A percentile compares a stretch with the other conserved stretches of the same genome.
phyloP scores from a whole-genome alignment of 1,139 yeast genomes.

The Lodderomyces theae region DNA sequence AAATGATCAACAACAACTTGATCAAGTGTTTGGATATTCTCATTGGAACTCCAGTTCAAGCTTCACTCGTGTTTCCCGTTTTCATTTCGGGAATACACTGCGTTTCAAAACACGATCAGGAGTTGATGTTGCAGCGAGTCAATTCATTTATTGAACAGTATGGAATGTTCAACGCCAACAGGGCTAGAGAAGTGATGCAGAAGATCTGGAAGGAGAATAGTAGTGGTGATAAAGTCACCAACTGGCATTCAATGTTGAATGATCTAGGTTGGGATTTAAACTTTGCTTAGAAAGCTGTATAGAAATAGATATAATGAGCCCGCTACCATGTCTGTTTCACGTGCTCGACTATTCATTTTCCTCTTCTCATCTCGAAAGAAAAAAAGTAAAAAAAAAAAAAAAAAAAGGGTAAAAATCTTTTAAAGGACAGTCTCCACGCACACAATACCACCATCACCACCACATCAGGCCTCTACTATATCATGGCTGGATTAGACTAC shows the following conservation, averaged over 20 bases:
- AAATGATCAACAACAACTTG: conserved; percentile 54
- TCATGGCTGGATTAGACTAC: conserved; percentile 75
- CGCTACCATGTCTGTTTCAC: conserved; percentile 2
- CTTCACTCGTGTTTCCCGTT: conserved; percentile 70
- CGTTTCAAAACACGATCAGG: conserved; percentile 48
- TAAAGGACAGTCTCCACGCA: no score
- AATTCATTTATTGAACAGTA: conserved; percentile 58
- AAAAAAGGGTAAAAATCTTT: no score
- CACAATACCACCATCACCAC: no score
- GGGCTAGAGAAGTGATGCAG: conserved; percentile 59
- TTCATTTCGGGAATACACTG: conserved; percentile 76
- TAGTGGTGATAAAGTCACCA: conserved; percentile 40
- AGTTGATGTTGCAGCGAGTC: conserved; percentile 50
- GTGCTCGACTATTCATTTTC: conserved; percentile 1
- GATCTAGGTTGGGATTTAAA: conserved; percentile 75
- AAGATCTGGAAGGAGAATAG: conserved; percentile 46
- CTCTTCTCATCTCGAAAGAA: conserved; percentile 6
- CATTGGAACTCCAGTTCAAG: conserved; percentile 66
- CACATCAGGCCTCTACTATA: background rate
- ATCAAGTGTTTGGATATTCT: conserved; percentile 58
- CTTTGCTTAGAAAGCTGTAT: conserved; percentile 55
- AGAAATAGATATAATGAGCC: no score
- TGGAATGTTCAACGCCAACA: conserved; percentile 62
- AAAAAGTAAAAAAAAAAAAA: conserved; percentile 4
- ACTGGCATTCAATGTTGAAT: conserved; percentile 68